phyloP scores from a whole-genome alignment of 2,329 filamentous ascomycete genomes.

The Monosporascus ibericus region DNA sequence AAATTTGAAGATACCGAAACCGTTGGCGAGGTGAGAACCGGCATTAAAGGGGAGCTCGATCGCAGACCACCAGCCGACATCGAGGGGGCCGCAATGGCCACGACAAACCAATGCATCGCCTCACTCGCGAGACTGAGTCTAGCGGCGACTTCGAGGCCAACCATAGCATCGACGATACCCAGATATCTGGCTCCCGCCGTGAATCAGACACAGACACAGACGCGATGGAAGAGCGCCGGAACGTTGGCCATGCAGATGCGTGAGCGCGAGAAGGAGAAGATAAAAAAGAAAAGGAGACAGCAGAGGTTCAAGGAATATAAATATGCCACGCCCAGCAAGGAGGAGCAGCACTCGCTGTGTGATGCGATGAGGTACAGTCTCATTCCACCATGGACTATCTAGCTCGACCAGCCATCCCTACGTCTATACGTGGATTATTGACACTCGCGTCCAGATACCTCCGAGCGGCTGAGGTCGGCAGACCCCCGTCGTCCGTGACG shows the following conservation, averaged over 20 bases:
- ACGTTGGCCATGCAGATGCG: slow-evolving; percentile 27
- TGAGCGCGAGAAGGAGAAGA: slow-evolving; percentile 43
- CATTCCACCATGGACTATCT: slow-evolving; percentile 13
- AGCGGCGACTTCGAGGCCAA: slow-evolving; percentile 35
- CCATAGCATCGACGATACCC: slow-evolving; percentile 35
- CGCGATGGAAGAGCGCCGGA: slow-evolving; percentile 33
- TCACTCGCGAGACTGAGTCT: slow-evolving; percentile 47
- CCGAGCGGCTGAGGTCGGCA: slow-evolving; percentile 86
- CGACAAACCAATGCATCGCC: slow-evolving; percentile 47
- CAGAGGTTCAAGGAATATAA: slow-evolving; percentile 64
- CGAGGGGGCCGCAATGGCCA: slow-evolving; percentile 35
- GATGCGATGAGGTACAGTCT: slow-evolving; percentile 77
- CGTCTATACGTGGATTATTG: slow-evolving; percentile 6
- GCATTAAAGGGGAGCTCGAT: neutral
- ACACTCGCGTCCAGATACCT: slow-evolving; percentile 60
- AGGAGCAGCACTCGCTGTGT: slow-evolving; percentile 72
- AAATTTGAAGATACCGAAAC: slow-evolving; percentile 5
- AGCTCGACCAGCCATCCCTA: slow-evolving; percentile 1
- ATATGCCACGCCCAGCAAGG: slow-evolving; percentile 54
- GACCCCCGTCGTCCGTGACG: slow-evolving; percentile 64
- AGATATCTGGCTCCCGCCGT: slow-evolving; percentile 40
- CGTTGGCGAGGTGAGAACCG: neutral
- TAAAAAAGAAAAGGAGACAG: slow-evolving; percentile 53
- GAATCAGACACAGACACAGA: slow-evolving; percentile 25
- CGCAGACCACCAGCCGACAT: slow-evolving; percentile 4